These are phyloP conservation scores for Penicillium glabrum DNA, from an alignment of 2,329 filamentous ascomycete species.

Conservation along the genomic window DNA sequence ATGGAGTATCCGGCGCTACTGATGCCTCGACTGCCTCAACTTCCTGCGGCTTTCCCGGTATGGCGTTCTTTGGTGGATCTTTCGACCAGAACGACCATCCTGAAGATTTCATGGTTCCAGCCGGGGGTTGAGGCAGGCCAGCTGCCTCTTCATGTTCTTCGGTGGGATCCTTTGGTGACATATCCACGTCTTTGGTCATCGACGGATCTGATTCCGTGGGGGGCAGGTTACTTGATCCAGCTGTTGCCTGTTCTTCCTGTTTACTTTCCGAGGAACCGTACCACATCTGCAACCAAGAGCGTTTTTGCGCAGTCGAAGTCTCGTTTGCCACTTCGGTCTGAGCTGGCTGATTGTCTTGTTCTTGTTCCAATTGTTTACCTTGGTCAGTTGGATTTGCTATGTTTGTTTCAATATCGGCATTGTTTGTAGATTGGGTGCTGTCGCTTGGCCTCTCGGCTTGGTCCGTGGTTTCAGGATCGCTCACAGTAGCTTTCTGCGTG, in stretches of 20 bases:
- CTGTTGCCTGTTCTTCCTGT: conserved; percentile 22
- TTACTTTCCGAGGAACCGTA: conserved; percentile 30
- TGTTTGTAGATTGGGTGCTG: conserved; percentile 8
- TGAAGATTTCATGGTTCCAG: conserved; percentile 29
- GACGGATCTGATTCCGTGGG: conserved; percentile 9
- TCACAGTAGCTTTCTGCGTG: conserved; percentile 7
- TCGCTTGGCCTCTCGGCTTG: conserved; percentile 8
- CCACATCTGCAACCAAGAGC: conserved; percentile 49
- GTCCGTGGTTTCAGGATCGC: conserved; percentile 14
- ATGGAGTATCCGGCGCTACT: conserved; percentile 16
- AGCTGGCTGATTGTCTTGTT: conserved; percentile 9
- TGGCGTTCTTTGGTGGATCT: conserved; percentile 30
- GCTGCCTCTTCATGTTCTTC: conserved; percentile 24
- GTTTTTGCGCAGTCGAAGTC: conserved; percentile 30
- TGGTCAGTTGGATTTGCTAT: not conserved
- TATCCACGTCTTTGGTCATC: conserved; percentile 12
- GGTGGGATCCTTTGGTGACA: conserved; percentile 16
- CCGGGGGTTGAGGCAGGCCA: conserved; percentile 20
- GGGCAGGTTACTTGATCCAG: conserved; percentile 10
- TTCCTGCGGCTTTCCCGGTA: conserved; percentile 25
- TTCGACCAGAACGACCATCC: conserved; percentile 46
- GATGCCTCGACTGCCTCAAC: conserved; percentile 26
- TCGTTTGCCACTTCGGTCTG: conserved; percentile 4
- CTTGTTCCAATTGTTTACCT: conserved; percentile 2
- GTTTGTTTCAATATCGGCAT: not conserved